Evolutionary conservation across 371 early-diverging fungal species (phyloP), one percentile per base, ranked within the genome.

Genomic region (Lichtheimia ornata): DNA sequence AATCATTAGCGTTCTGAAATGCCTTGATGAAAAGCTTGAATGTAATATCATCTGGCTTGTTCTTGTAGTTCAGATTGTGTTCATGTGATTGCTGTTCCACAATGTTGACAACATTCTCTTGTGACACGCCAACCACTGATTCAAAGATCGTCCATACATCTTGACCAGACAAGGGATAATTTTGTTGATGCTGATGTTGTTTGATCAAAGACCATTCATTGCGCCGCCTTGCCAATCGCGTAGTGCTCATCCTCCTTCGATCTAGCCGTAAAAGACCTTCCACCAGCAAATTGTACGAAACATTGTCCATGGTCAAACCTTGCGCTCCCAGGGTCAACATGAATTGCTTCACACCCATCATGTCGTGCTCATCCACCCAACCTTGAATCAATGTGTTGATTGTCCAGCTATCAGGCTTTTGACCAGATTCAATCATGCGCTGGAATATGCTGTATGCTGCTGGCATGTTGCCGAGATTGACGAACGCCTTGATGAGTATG

Each of bases 401-500:
- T 7, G 79, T 70, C 53, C 59, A 64, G 18, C 41, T 59, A 43
- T 75, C 70, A 1, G 76, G 73, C 18, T 61, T 44, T 3, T 56
- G 59, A n/a, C 63, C 66, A 0, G 69, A 35, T 11, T 56, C 41
- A 0, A 60, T 28, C 77, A 77, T 74, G 7, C 58, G 58, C 4
- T 64, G 30, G 30, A 70, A 71, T 12, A 73, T 63, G 22, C 75
- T 65, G 27, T 62, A 53, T 0, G 79, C 79, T 11, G 73, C 64
- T 1, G 75, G 64, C 49, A 87, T 73, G 51, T 92, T 85, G 51
- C 72, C 78, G 4, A 75, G 67, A 58, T 81, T 76, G 3, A 89
- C 83, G 70, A 91, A 90, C 0, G 92, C 90, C 65, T 86, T 85
- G 43, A 95, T 74, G 35, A 97, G 57, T 0, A 88, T 89, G 65